Base-by-base conservation (phyloP, 2,329 filamentous ascomycete genomes). In the Colletotrichum sp. region DNA sequence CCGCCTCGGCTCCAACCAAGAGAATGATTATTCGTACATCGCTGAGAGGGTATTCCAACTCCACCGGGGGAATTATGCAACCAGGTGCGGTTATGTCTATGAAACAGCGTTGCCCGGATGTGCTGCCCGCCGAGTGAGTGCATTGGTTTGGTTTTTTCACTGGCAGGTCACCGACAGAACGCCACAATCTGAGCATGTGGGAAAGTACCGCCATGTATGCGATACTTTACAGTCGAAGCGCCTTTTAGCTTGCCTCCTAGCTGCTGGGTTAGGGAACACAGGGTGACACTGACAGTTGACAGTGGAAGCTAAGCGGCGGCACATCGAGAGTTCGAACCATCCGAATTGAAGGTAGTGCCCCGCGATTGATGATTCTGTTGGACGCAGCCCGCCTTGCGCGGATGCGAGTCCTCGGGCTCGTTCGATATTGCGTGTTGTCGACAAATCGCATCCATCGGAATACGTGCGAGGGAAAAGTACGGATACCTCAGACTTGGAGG, bases 261-360 rank as follows among this genome's bases (percentile, higher is more conserved):
- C 24, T 16, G 65, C 43, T 74, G 67, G 71, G 48, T 55, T 66
- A 74, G 52, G 67, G 59, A 36, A 74, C 48, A 65, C 67, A 70
- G 16, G 34, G 59, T 63, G 58, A 58, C 38, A 63, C 14, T 69
- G 71, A 56, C 70, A 62, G 34, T 55, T 69, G 36, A 72, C 70
- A 32, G 32, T 68, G 16, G 16, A 52, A 72, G 18, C 34, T n/a
- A 61, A 61, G 43, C 43, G n/a, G 43, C 52, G 24, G n/a, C 61
- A 63, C 59, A 21, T 12, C n/a, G 18, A 34, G 61, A 63, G 26
- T n/a, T 32, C 26, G 28, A 61, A 34, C 18, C 59, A 64, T 34
- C n/a, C 30, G 61, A 52, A 52, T 52, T 24, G 58, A 52, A 28
- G 18, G 14, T 48, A 48, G 43, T 52, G n/a, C 10, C 43, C 43